Evolutionary conservation across 306 rosid species (phyloP).

Genomic region (Urtica urens): DNA sequence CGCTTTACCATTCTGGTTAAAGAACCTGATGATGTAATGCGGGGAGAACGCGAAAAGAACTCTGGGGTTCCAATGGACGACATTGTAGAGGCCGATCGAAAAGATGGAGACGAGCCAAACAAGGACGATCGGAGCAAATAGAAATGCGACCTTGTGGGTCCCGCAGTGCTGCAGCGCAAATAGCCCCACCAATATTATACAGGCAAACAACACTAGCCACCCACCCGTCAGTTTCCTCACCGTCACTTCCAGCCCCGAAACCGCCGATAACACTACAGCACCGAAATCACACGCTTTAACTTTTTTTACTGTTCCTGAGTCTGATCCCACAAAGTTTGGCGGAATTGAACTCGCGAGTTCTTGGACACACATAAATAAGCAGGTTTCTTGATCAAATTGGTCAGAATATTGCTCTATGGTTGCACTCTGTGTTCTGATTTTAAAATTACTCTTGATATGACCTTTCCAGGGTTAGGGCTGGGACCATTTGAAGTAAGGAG

Average conservation of each 20-base stretch:
- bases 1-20: slow-evolving; percentile 52
- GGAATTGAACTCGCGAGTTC: no score
- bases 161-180: slow-evolving; percentile 89
- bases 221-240: slow-evolving; percentile 56
- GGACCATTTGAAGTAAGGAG: no score
- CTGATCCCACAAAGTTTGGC: no score
- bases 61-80: slow-evolving; percentile 57
- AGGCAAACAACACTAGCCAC: slow-evolving; percentile 64
- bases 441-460: no score
- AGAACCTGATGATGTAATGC: slow-evolving; percentile 56
- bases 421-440: no score
- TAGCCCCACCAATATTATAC: slow-evolving; percentile 69
- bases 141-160: slow-evolving; percentile 69
- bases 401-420: no score
- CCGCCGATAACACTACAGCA: slow-evolving; percentile 72
- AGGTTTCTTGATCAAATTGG: no score
- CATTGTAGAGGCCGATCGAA: slow-evolving; percentile 67
- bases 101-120: slow-evolving; percentile 70
- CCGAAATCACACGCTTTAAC: no score
- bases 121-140: slow-evolving; percentile 66
- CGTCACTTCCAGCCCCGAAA: slow-evolving; percentile 61
- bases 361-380: no score
- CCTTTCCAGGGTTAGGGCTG: no score
- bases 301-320: no score
- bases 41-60: slow-evolving; percentile 56